Base-by-base conservation (phyloP, 1,139 yeast genomes). In the Suhomyces guaymorum region DNA sequence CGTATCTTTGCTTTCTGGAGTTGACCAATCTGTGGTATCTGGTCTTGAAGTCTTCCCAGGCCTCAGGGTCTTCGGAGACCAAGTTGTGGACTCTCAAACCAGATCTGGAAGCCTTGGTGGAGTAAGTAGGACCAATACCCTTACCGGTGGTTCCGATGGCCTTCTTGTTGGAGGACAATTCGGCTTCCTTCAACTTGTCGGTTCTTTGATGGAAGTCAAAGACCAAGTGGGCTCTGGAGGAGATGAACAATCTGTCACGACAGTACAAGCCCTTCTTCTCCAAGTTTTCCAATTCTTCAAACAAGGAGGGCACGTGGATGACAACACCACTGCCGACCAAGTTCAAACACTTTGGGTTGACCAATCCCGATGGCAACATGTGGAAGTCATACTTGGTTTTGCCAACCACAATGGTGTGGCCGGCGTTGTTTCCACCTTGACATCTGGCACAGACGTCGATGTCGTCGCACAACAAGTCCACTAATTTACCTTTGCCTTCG, bases 371-470 rank as follows among this genome's bases (percentile, higher is more conserved):
- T 21, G 98, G 99, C 48, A 92, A 78, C 96, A 92, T 90, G 69
- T 92, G 99, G 81, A 92, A 92, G 61, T 94, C 98, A 60, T 89
- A 92, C 66, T 89, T 92, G 55, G 74, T 75, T 33, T 81, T 83
- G 41, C 81, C 81, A 35, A 89, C 97, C 37, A 92, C 97, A 57
- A 92, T 92, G 30, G 99, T 94, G 63, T 92, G 98, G 21, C 99
- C 99, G 21, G 98, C 98, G 61, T 92, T 92, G 72, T 92, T 92
- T 54, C 99, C 99, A 63, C 99, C 99, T 58, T 89, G 96, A 66
- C 97, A 90, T 63, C 99, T 80, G 25, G 97, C 97, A 61, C 97
- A 94, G 32, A 92, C 92, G 52, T 92, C 98, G 51, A 90, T 83
- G 51, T 87, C 81, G 55, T 89, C 97, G 63, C 97, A 92, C 38